Evolutionary conservation across 352 stramenopile genomes (phyloP), one percentile per base, ranked within the genome.

Genomic region (Phytophthora quininea): DNA sequence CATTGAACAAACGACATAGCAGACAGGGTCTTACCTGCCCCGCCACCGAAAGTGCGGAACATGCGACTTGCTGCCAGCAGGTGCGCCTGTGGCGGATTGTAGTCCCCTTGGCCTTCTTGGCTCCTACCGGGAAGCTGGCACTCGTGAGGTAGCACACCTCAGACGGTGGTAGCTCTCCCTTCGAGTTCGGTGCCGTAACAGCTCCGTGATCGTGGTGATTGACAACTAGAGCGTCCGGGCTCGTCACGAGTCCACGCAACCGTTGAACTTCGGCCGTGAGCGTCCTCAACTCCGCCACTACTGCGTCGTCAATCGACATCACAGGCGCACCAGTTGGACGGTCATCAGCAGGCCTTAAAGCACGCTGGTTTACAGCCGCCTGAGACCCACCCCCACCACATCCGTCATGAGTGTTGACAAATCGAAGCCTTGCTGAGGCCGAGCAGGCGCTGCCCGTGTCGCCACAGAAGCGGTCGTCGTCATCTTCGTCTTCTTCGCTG

Each of bases 1-100:
- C 14, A 19, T 11, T 69, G 7, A 3, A 64, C 59, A 60, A 73
- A 73, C 24, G 6, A 30, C 38, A 64, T 64, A 3, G 58, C 10
- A 54, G 46, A 64, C 0, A 58, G 1, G 3, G 29, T 8, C 11
- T 64, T 73, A 73, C 65, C 40, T 71, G 45, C 11, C 10, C 27
- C 40, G 7, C 29, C 15, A 3, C 12, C 9, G 30, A 55, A 14
- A 6, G 19, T 49, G 45, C 54, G 52, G 47, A 63, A 47, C 35
- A 67, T 71, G 0, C 38, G 33, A 9, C 10, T 59, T 1, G 51
- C 64, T 2, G 51, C 43, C 9, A 67, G 51, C 8, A 63, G 9
- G 31, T 67, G 45, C 5, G 43, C 46, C 32, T 63, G 57, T 0
- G 32, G 53, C 15, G 47, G 53, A 24, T 50, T n/a, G 46, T 63